Base-by-base conservation (phyloP, 2,329 filamentous ascomycete genomes). In the Simplicillium aogashimaense region DNA sequence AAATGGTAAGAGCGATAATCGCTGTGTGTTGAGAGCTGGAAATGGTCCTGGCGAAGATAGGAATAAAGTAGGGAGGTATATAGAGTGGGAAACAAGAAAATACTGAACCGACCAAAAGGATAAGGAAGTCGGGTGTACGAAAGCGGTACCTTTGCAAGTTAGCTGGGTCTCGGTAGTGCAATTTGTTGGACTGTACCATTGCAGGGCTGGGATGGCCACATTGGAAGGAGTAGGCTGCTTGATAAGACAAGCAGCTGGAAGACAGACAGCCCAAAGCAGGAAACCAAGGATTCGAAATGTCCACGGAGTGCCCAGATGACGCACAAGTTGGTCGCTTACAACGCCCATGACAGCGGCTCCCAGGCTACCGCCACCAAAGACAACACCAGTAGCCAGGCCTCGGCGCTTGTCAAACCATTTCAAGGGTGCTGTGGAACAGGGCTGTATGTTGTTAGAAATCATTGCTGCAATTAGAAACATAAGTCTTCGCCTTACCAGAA, bases 61-160 rank as follows among this genome's bases (percentile, higher is more conserved):
- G 52, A 4, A 55, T 54, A 17, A 55, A 55, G 45, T 55, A 55
- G 1, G 53, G 49, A 6, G 52, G 52, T 6, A 55, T 47, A 33
- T 54, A 54, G 7, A 55, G 41, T 2, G 52, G 50, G 36, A 55
- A 54, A 28, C 50, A 54, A 10, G 46, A 42, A 4, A 54, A 34
- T 8, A 48, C 42, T 0, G 49, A 50, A 6, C 51, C 53, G 11
- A 47, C 29, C 10, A 55, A 31, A 2, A 55, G 43, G 12, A 53
- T 15, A 14, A 51, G 39, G 17, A 55, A 55, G 2, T 52, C 43
- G 16, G 42, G 33, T 11, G 54, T 46, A 25, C 41, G 46, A 39
- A 48, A 54, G 28, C 52, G 52, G 18, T 48, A 41, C 53, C 53
- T 54, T 14, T 6, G 7, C 4, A 14, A 25, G 20, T 25, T 25